phyloP scores from a whole-genome alignment of 2,329 filamentous ascomycete genomes.

The Aspergillus jensenii region DNA sequence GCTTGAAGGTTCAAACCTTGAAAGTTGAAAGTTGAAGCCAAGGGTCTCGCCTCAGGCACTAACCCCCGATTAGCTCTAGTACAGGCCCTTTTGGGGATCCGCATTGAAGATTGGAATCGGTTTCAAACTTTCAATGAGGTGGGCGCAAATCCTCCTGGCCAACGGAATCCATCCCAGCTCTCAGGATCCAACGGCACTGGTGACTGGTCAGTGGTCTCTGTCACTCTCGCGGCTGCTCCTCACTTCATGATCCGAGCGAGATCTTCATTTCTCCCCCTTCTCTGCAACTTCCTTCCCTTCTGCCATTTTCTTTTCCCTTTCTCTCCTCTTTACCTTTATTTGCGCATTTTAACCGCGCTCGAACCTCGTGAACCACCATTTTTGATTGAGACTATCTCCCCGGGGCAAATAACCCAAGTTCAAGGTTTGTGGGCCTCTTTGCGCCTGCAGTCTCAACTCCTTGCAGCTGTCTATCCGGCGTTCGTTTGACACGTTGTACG shows the following conservation, averaged over 20 bases:
- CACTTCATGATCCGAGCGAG: slow-evolving; percentile 6
- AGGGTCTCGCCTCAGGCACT: slow-evolving; percentile 17
- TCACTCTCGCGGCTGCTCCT: slow-evolving; percentile 4
- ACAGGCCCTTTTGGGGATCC: slow-evolving; percentile 13
- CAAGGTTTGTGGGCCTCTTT: not conserved
- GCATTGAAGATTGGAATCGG: slow-evolving; percentile 11
- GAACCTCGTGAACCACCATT: slow-evolving; percentile 2
- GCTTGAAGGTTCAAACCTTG: not conserved
- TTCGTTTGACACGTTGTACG: slow-evolving; percentile 20
- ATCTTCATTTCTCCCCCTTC: slow-evolving; percentile 11
- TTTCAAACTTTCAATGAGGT: slow-evolving; percentile 5
- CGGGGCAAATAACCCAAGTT: not conserved
- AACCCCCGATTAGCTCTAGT: slow-evolving; percentile 7
- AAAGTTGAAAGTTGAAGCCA: not conserved
- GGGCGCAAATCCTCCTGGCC: slow-evolving; percentile 13
- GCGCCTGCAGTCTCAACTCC: slow-evolving; percentile 13
- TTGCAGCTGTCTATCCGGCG: slow-evolving; percentile 19
- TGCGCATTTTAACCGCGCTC: not conserved
- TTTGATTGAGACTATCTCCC: not conserved
- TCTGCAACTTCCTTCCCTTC: not conserved
- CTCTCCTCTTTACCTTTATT: slow-evolving; percentile 2
- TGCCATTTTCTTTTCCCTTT: not conserved
- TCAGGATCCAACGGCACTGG: not conserved
- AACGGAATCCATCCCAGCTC: slow-evolving; percentile 15
- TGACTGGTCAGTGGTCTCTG: not conserved